Base-by-base conservation (phyloP, 805 yeast species). In the Scheffersomyces spartinae region DNA sequence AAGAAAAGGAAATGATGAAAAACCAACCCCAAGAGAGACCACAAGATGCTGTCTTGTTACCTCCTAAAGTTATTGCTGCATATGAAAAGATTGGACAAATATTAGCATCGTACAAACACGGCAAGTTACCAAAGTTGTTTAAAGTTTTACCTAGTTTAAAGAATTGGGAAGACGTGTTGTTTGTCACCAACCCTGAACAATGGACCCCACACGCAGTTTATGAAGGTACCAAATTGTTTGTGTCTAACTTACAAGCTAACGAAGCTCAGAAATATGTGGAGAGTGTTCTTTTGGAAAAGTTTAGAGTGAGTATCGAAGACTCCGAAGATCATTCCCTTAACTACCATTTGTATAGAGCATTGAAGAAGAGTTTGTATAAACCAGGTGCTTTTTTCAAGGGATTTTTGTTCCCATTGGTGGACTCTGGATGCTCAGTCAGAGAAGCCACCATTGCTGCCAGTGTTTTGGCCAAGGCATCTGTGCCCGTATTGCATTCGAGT, bases 341-440 rank as follows among this genome's bases (percentile, higher is more conserved):
- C 55, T 88, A 91, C 47, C 99, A 91, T 48, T 63, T 91, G 21
- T 91, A 91, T 52, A 72, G 95, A 43, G 75, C 98, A 0, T 57
- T 91, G 40, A 88, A 86, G 53, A 91, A 91, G 57, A 72, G 96
- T 0, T 65, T 93, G 28, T 91, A 91, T 63, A 91, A 91, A 52
- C 98, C 99, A 16, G 85, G 91, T 28, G 98, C 98, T 7, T 91
- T 88, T 45, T 91, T 88, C 68, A 88, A 85, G 53, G 99, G 98
- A 1, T 85, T 91, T 45, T 60, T 91, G 32, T 82, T 91, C 47
- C 97, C 96, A 13, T 61, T 91, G 31, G 81, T 85, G 10, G 93
- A 84, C 43, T 68, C 72, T n/a, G 81, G 81, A 27, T 86, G 97
- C 52, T 68, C 94, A 4, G 76, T 83, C 6, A 72, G 94, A 45